Percentiles rank a stretch among this genome's conserved stretches.
Evolutionary conservation across 2,329 filamentous ascomycete species (phyloP).

Genomic region (Trematosphaeria pertusa): DNA sequence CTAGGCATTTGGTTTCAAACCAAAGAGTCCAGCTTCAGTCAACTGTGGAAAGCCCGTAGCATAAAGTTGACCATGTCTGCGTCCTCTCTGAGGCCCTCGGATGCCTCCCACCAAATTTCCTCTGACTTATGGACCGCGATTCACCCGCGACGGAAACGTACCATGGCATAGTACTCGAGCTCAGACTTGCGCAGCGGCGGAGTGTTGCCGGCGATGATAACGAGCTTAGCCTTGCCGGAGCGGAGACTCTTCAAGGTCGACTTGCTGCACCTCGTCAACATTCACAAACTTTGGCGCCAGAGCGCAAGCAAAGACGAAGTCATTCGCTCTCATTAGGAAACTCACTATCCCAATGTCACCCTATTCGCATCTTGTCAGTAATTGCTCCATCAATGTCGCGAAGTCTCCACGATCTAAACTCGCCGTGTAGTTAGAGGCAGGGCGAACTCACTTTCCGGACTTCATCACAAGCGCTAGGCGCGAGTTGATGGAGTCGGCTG

Average conservation of each 20-base stretch:
- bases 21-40: too few relatives aligned
- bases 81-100: neutral
- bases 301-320: too few relatives aligned
- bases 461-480: conserved; percentile 74
- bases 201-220: conserved; percentile 95
- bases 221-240: conserved; percentile 97
- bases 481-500: conserved; percentile 77
- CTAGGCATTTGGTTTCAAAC: too few relatives aligned
- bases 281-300: neutral
- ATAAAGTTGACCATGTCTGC: neutral
- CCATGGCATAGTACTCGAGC: conserved; percentile 73
- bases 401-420: too few relatives aligned
- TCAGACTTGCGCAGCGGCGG: conserved; percentile 97
- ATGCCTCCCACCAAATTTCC: neutral
- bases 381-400: conserved; percentile 1
- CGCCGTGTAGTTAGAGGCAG: too few relatives aligned
- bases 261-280: conserved; percentile 57
- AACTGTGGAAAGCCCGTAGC: too few relatives aligned
- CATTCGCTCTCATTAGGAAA: neutral
- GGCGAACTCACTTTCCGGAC: conserved; percentile 62
- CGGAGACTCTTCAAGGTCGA: conserved; percentile 86
- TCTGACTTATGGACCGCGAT: too few relatives aligned
- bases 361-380: conserved; percentile 39
- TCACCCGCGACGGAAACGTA: too few relatives aligned
- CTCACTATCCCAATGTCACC: conserved; percentile 80